These are phyloP conservation scores for Tetratostichococcus sp. DNA, from an alignment of 139 green algal species.

Conservation along the genomic window DNA sequence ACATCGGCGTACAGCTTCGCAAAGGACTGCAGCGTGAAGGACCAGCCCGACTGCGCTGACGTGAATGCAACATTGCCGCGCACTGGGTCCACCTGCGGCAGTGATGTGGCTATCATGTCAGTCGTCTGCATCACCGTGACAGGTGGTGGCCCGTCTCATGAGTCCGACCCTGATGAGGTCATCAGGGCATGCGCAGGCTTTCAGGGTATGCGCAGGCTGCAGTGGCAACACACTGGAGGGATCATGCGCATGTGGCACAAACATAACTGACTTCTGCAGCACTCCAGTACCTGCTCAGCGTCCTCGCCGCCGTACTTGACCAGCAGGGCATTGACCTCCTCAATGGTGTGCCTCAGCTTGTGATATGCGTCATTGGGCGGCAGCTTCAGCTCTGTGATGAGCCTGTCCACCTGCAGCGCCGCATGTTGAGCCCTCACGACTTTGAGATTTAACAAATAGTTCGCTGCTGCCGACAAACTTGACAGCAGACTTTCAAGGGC, in stretches of 20 bases:
- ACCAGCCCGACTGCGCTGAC: slow-evolving; percentile 70
- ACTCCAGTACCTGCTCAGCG: background rate
- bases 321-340: slow-evolving; percentile 88
- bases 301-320: slow-evolving; percentile 6
- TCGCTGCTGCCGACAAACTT: too few relatives aligned
- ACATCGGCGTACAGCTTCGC: slow-evolving; percentile 76
- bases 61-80: slow-evolving; percentile 90
- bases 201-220: too few relatives aligned
- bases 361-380: slow-evolving; percentile 95
- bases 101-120: background rate
- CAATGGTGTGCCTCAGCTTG: slow-evolving; percentile 94
- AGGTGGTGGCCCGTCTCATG: too few relatives aligned
- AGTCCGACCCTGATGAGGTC: too few relatives aligned
- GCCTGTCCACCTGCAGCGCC: slow-evolving; percentile 72
- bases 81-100: slow-evolving; percentile 63
- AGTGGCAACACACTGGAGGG: too few relatives aligned
- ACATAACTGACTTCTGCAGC: too few relatives aligned
- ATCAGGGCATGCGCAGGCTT: too few relatives aligned
- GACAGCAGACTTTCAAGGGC: too few relatives aligned
- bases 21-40: slow-evolving; percentile 92
- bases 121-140: too few relatives aligned
- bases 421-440: too few relatives aligned
- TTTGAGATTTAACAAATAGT: too few relatives aligned
- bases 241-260: too few relatives aligned
- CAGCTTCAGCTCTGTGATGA: slow-evolving; percentile 98